These are phyloP conservation scores for Tolypocladium endophyticum DNA, from an alignment of 2,329 filamentous ascomycete species.

Conservation along the genomic window DNA sequence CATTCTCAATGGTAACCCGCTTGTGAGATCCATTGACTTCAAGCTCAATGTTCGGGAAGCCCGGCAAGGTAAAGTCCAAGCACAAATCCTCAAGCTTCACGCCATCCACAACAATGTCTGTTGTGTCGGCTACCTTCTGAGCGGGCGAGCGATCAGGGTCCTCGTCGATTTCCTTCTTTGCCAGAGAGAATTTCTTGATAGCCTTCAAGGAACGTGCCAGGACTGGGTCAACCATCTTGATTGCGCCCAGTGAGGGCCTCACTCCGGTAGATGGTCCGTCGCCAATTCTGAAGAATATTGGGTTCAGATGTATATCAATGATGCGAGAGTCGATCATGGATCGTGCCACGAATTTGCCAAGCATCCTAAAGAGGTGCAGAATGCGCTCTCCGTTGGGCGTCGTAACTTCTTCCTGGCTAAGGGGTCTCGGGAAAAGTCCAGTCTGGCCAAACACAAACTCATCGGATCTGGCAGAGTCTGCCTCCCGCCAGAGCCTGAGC, in stretches of 20 bases:
- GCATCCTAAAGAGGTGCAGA: constrained; percentile 78
- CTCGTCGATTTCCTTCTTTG: constrained; percentile 74
- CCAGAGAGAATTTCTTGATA: constrained; percentile 75
- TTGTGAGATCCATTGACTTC: constrained; percentile 63
- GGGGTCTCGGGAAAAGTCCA: constrained; percentile 84
- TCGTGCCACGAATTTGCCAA: constrained; percentile 93
- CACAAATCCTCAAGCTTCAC: constrained; percentile 76
- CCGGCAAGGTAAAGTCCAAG: constrained; percentile 89
- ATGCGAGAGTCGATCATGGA: constrained; percentile 98
- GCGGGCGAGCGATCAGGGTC: constrained; percentile 53
- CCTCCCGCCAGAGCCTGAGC: constrained; percentile 91
- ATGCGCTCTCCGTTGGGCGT: constrained; percentile 79
- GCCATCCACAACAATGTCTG: constrained; percentile 63
- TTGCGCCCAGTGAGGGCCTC: constrained; percentile 74
- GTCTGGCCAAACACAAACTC: constrained; percentile 79
- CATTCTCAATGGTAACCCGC: constrained; percentile 78
- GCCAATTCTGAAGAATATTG: constrained; percentile 92
- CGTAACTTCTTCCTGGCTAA: constrained; percentile 66
- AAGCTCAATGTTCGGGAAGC: constrained; percentile 79
- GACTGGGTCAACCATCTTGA: constrained; percentile 80
- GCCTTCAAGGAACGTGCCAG: constrained; percentile 77
- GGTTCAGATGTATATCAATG: constrained; percentile 94
- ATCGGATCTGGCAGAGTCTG: constrained; percentile 59
- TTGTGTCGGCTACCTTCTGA: constrained; percentile 61
- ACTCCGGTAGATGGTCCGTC: constrained; percentile 53